Base-by-base conservation (phyloP, 345 rosid species). In the Ceriops decandra region DNA sequence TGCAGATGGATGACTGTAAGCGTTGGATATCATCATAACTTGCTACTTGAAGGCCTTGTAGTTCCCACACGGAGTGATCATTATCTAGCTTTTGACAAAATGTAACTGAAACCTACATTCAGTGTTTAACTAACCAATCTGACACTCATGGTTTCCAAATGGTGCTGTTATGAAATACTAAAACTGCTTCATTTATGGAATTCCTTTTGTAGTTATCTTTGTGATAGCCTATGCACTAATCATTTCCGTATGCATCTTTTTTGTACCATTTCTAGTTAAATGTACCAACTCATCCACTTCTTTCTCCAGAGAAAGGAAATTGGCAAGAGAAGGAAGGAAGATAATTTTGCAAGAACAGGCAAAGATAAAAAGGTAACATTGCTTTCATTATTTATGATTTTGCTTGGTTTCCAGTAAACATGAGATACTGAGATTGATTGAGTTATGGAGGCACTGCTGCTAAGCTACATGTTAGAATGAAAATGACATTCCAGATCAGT, bases 241-340 rank as follows among this genome's bases (percentile, higher is more conserved):
- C 11, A 24, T 56, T 24, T 24, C 49, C 24, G 2, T 10, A 56
- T 24, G 58, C 19, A 56, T 56, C 59, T 56, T 56, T 21, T 27
- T 56, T 56, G 24, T 21, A 21, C 15, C 6, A 26, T 24, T 28
- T 9, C 16, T 28, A 24, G 35, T 36, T 17, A 53, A 69, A 52
- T 32, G 0, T 49, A 16, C 56, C 5, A 1, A 66, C n/a, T 64
- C 15, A 59, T 60, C 47, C 31, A 16, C 60, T 75, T 64, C 63
- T 52, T 69, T 75, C 35, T 74, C n/a, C 84, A 90, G 92, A 86
- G 76, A 72, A 90, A 88, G 63, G 92, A 86, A 74, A 80, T 35
- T 56, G 71, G 83, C 78, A 93, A 90, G 88, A 83, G 87, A 72
- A 88, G 88, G 79, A 93, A 86, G 69, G 85, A 88, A 61, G 89